These are phyloP conservation scores for Daldinia bambusicola DNA, from an alignment of 495 filamentous ascomycete species.

Conservation along the genomic window DNA sequence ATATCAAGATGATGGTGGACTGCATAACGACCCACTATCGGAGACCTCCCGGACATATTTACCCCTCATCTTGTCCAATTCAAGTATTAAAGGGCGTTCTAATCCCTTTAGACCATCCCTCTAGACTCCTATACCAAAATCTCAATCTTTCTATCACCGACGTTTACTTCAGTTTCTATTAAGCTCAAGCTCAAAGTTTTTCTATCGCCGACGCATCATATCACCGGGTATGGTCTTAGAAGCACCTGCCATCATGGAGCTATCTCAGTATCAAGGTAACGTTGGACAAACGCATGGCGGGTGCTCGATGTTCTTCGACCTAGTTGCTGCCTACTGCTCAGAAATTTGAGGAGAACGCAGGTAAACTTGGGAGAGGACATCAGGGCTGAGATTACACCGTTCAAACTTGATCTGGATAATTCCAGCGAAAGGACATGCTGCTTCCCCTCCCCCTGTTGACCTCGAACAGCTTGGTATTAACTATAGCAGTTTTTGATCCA, in stretches of 20 bases:
- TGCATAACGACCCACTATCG: conserved; percentile 35
- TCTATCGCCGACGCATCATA: conserved; percentile 8
- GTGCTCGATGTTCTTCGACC: conserved; percentile 58
- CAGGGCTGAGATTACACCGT: conserved; percentile 47
- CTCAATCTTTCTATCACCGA: conserved; percentile 1
- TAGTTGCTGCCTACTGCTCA: conserved; percentile 19
- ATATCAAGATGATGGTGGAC: conserved; percentile 33
- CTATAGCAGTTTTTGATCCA: conserved; percentile 54
- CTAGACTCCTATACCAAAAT: neutral
- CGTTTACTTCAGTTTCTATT: neutral
- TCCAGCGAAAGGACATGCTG: conserved; percentile 84
- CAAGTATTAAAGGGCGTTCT: conserved; percentile 14
- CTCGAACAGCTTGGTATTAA: conserved; percentile 47
- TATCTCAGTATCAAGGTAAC: conserved; percentile 47
- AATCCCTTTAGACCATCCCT: neutral
- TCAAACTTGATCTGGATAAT: conserved; percentile 86
- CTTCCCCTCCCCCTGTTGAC: conserved; percentile 56
- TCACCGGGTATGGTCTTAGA: conserved; percentile 35
- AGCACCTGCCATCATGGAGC: conserved; percentile 43
- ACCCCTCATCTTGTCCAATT: conserved; percentile 32
- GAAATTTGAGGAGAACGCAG: conserved; percentile 17
- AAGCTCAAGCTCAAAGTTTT: conserved; percentile 4
- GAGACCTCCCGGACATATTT: conserved; percentile 13
- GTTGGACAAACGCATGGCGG: conserved; percentile 65
- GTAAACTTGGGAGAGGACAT: conserved; percentile 33